A percentile compares a stretch with the other conserved stretches of the same genome.
Evolutionary conservation across 176 grass and related monocot genomes (phyloP).

Genomic region (Metroxylon sagu): DNA sequence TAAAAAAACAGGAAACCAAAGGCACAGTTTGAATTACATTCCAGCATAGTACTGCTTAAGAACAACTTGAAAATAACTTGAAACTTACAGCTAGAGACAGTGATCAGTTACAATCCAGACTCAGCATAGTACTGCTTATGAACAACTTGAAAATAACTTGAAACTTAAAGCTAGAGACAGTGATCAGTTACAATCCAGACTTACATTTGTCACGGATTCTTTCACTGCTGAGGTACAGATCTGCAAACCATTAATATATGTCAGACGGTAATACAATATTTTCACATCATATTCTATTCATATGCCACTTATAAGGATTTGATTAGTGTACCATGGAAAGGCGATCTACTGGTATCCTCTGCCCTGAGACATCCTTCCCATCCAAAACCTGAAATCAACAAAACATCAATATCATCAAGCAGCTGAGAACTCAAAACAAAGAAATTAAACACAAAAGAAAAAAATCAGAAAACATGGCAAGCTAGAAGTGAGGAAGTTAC

Average conservation of each 20-base stretch:
- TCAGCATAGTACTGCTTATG: too few species aligned
- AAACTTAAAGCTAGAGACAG: constrained; percentile 4
- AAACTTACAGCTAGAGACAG: constrained; percentile 4
- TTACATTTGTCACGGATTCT: constrained; percentile 87
- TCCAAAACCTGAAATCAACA: constrained; percentile 44
- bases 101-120: constrained; percentile 3
- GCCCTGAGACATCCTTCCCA: constrained; percentile 26
- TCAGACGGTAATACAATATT: constrained; percentile 4
- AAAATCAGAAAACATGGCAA: too few species aligned
- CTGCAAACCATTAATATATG: constrained; percentile 30
- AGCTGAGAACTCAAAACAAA: not conserved
- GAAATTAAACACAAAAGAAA: too few species aligned
- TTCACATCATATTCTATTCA: not conserved
- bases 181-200: constrained; percentile 12
- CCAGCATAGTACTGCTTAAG: too few species aligned
- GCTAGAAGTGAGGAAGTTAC: too few species aligned
- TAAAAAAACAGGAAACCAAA: constrained; percentile 12
- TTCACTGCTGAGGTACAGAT: constrained; percentile 83
- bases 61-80: not conserved
- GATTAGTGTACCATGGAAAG: constrained; percentile 49
- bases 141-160: not conserved
- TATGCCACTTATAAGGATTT: constrained; percentile 8
- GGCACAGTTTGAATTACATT: too few species aligned
- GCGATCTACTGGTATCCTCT: constrained; percentile 35
- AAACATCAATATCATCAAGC: constrained; percentile 1